Conservation (phyloP, 441 rosid genomes). For the Brassica balearica region DNA sequence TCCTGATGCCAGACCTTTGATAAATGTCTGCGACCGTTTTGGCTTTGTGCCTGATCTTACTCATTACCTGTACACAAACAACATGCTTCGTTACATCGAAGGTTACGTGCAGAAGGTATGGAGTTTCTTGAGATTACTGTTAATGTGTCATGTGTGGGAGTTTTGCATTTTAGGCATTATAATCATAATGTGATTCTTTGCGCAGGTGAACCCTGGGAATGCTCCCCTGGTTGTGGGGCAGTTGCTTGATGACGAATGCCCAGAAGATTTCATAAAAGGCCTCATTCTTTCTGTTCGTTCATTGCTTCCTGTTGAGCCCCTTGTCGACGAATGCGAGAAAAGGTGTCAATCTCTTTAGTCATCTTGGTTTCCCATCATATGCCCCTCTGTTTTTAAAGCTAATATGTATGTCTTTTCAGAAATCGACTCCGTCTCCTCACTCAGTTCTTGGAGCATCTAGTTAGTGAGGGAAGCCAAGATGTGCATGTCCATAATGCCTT, state of each 20-base stretch:
- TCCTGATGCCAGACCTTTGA: slow-evolving; percentile 95
- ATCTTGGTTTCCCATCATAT: not conserved
- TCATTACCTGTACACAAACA: slow-evolving; percentile 93
- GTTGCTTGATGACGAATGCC: slow-evolving; percentile 93
- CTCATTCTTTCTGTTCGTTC: slow-evolving; percentile 98
- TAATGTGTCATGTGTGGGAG: not conserved
- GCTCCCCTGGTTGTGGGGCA: slow-evolving; percentile 98
- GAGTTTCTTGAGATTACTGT: not conserved
- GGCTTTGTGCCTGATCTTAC: slow-evolving; percentile 99
- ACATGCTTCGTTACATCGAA: slow-evolving; percentile 99
- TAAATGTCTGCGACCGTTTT: slow-evolving; percentile 99
- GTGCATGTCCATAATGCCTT: slow-evolving; percentile 99
- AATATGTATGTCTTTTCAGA: slow-evolving; percentile 54
- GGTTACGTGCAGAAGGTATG: slow-evolving; percentile 99
- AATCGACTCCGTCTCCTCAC: slow-evolving; percentile 98
- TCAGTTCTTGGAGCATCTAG: slow-evolving; percentile 99
- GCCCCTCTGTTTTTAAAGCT: slow-evolving; percentile 24
- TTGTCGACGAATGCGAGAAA: slow-evolving; percentile 98
- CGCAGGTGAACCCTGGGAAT: slow-evolving; percentile 92
- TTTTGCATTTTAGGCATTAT: slow-evolving; percentile 9
- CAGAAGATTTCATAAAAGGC: slow-evolving; percentile 94
- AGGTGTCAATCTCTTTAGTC: slow-evolving; percentile 55
- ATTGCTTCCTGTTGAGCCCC: slow-evolving; percentile 98
- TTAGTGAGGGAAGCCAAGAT: slow-evolving; percentile 99
- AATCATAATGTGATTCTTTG: slow-evolving; percentile 39